A percentile compares a stretch with the other conserved stretches of the same genome.
phyloP scores from a whole-genome alignment of 1,139 yeast species.

The Nakaseomyces glabratus region DNA sequence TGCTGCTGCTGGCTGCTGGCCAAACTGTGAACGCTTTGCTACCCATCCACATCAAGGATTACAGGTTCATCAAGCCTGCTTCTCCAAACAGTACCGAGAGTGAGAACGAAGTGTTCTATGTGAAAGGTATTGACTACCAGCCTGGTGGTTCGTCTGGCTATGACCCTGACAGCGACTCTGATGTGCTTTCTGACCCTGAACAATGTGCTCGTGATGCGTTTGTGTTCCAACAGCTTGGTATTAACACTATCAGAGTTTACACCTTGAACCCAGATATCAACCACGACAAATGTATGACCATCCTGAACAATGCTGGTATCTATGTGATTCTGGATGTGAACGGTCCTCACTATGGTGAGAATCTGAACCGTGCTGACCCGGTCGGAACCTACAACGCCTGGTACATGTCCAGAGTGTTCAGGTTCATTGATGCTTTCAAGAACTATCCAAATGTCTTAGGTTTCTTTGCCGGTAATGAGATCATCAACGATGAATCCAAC shows the following conservation, averaged over 20 bases:
- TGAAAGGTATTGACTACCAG: conserved; percentile 61
- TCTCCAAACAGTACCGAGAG: conserved; percentile 28
- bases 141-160: conserved; percentile 66
- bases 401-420: conserved; percentile 66
- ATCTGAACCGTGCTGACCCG: conserved; percentile 71
- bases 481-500: conserved; percentile 69
- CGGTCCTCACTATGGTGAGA: conserved; percentile 54
- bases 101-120: conserved; percentile 41
- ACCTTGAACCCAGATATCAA: conserved; percentile 69
- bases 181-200: conserved; percentile 66
- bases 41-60: conserved; percentile 40
- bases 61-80: conserved; percentile 42
- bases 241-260: conserved; percentile 64
- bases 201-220: conserved; percentile 75
- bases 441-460: conserved; percentile 79
- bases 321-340: conserved; percentile 82
- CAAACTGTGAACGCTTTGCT: conserved; percentile 31
- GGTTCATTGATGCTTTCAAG: conserved; percentile 73
- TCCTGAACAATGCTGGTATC: conserved; percentile 80
- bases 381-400: conserved; percentile 54
- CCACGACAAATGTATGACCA: conserved; percentile 83
- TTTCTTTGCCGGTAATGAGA: conserved; percentile 91
- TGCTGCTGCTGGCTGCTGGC: conserved; percentile 3
- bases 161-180: conserved; percentile 35
- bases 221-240: conserved; percentile 64